A percentile compares a stretch with the other conserved stretches of the same genome.
Conservation (phyloP, 2,329 filamentous ascomycete species). For the Sarocladium oryzae region DNA sequence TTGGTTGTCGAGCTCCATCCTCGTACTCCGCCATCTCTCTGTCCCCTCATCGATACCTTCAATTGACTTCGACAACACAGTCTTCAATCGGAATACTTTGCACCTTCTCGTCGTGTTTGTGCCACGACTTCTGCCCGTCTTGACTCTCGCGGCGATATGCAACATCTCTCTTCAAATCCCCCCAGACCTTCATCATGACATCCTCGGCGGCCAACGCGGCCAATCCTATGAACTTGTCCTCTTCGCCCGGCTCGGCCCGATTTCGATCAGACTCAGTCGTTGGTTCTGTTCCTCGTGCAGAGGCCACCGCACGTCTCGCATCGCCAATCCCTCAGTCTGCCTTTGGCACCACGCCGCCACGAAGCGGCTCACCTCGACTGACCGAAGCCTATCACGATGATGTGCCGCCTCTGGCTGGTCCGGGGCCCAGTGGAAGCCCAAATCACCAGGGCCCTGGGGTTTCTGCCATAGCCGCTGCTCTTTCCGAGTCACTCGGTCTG, state of each 20-base stretch:
- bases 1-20: neutral
- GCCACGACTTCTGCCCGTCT: neutral
- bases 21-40: neutral
- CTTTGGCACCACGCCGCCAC: slow-evolving; percentile 25
- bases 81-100: neutral
- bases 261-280: slow-evolving; percentile 35
- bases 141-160: slow-evolving; percentile 1
- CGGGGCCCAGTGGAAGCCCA: slow-evolving; percentile 36
- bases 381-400: slow-evolving; percentile 27
- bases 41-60: neutral
- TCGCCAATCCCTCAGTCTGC: slow-evolving; percentile 44
- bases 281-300: slow-evolving; percentile 49
- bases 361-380: slow-evolving; percentile 25
- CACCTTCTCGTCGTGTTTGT: neutral
- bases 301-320: slow-evolving; percentile 55
- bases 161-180: neutral
- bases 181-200: slow-evolving; percentile 23
- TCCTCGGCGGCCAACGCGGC: slow-evolving; percentile 27
- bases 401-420: slow-evolving; percentile 58
- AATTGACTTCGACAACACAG: neutral
- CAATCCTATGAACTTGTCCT: slow-evolving; percentile 21
- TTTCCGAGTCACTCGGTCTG: slow-evolving; percentile 66
- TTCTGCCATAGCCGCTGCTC: slow-evolving; percentile 82
- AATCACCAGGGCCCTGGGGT: slow-evolving; percentile 70
- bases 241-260: slow-evolving; percentile 41